Conservation (phyloP, 768 basidiomycete species). For the Naganishia randhawae region DNA sequence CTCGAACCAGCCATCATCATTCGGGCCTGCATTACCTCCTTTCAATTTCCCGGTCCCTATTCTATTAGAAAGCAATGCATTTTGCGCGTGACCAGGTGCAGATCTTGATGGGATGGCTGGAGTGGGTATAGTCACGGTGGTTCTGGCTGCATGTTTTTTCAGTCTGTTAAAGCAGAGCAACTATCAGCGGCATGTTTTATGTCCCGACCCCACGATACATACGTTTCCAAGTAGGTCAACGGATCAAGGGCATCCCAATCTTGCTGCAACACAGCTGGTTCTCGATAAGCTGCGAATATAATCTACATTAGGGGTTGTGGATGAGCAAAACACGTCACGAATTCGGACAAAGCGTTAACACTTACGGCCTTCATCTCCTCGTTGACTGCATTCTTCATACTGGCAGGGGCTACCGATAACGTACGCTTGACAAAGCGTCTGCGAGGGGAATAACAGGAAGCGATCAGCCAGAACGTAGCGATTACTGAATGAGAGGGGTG, state of each 20-base stretch:
- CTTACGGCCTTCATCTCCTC: slow-evolving; percentile 76
- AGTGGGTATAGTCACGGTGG: slow-evolving; percentile 16
- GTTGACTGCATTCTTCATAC: slow-evolving; percentile 81
- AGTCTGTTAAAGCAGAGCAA: slow-evolving; percentile 28
- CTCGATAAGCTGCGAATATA: slow-evolving; percentile 85
- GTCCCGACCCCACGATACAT: slow-evolving; percentile 49
- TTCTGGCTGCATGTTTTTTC: slow-evolving; percentile 34
- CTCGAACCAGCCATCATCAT: slow-evolving; percentile 14
- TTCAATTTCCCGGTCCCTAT: neutral
- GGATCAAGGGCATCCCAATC: slow-evolving; percentile 81
- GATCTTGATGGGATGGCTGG: neutral
- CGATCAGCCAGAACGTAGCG: no score
- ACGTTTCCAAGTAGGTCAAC: slow-evolving; percentile 66
- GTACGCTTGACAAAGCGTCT: slow-evolving; percentile 26
- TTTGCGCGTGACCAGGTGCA: neutral
- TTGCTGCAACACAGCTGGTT: slow-evolving; percentile 81
- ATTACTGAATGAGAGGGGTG: neutral
- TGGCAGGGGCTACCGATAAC: slow-evolving; percentile 72
- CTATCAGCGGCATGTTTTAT: neutral
- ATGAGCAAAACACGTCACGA: neutral
- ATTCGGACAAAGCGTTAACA: neutral
- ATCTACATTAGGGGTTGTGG: slow-evolving; percentile 53
- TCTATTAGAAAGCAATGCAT: neutral
- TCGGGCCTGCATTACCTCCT: neutral
- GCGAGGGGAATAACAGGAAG: neutral